Base-by-base conservation (phyloP, 345 rosid genomes). In the Pseudoturritis turrita region DNA sequence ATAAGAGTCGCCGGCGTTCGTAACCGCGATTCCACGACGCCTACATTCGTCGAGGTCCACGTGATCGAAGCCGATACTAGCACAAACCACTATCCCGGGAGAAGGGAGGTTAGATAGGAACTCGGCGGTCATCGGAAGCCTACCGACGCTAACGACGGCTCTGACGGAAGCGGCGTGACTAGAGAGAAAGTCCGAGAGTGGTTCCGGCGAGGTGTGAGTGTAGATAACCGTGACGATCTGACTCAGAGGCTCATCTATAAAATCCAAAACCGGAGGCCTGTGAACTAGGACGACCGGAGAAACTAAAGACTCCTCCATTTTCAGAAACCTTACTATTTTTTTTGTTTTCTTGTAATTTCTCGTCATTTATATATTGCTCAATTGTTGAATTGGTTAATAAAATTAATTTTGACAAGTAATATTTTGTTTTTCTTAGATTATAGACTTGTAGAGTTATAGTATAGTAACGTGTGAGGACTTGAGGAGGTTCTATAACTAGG, bases 21-120 rank as follows among this genome's bases (percentile, higher is more conserved):
- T 73, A 10, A 88, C 21, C 0, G 72, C 15, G 9, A 89, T 52
- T 7, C 84, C 83, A 3, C 84, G 89, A 31, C 84, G 79, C 43
- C 69, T 82, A 79, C 96, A 86, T 65, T 65, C 89, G 1, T 52
- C 52, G 36, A 87, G 17, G 58, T 87, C 81, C 55, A 83, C 60
- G 61, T 83, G 85, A 77, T 89, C 59, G 74, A 81, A 66, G 18
- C 91, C 85, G 9, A 77, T 81, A 54, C 81, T 78, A 67, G 83
- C 55, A 35, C 83, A 78, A 70, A 82, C 85, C 1, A 86, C 41
- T 15, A 88, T 40, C 36, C 64, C 56, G 36, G 82, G 65, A 5
- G 77, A 58, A 10, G 90, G 80, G 25, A 86, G 83, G 22, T 68
- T 62, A 1, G 57, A 68, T 55, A 88, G 73, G 11, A 73, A 17